These are phyloP conservation scores for Penicillium sp. DNA, from an alignment of 2,329 filamentous ascomycete genomes.

Conservation along the genomic window DNA sequence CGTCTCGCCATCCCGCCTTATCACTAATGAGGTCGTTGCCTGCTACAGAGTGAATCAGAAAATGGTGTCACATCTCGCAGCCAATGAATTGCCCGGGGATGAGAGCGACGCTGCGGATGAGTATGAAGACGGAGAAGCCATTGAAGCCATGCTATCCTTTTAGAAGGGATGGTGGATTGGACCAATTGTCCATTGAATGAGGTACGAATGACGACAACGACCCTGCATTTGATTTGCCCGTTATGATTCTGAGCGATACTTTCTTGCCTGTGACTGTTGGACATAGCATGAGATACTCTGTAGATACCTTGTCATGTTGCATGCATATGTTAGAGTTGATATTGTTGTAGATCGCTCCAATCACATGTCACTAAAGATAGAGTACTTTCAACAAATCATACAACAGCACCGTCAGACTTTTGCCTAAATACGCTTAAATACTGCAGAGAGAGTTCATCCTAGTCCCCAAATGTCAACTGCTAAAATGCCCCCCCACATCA, in stretches of 20 bases:
- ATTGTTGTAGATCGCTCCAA: not conserved
- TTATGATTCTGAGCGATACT: conserved; percentile 4
- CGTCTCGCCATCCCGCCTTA: conserved; percentile 20
- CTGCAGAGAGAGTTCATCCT: not conserved
- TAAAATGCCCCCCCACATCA: conserved; percentile 1
- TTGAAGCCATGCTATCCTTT: conserved; percentile 26
- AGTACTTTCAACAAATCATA: not conserved
- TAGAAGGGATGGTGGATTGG: conserved; percentile 14
- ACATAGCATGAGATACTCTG: not conserved
- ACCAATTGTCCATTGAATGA: conserved; percentile 26
- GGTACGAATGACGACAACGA: not conserved
- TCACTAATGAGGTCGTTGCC: conserved; percentile 27
- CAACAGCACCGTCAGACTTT: not conserved
- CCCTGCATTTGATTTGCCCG: conserved; percentile 8
- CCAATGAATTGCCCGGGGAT: conserved; percentile 17
- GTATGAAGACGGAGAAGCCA: conserved; percentile 29
- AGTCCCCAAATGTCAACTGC: not conserved
- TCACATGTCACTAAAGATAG: not conserved
- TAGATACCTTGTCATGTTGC: not conserved
- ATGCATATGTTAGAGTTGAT: not conserved
- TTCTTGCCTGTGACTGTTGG: not conserved
- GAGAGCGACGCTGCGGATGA: conserved; percentile 16
- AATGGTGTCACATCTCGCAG: conserved; percentile 25
- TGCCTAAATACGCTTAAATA: not conserved
- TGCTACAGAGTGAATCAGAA: conserved; percentile 34